Evolutionary conservation across 2,329 filamentous ascomycete genomes (phyloP).

Genomic region (Monilinia fructigena): DNA sequence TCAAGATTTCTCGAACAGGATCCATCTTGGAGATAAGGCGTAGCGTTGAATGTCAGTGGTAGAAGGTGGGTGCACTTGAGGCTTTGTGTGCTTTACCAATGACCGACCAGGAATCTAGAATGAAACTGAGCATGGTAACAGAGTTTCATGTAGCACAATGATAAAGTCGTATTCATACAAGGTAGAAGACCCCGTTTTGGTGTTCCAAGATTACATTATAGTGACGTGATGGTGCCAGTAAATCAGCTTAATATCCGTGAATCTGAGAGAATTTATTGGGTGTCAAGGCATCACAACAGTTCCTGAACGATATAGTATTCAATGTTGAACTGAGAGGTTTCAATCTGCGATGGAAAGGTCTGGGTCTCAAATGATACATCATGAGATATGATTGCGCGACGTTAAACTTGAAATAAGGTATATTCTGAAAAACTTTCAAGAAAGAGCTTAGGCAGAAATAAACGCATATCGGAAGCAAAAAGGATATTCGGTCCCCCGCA

Average conservation of each 20-base stretch:
- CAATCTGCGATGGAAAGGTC: no score
- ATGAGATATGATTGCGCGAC: background rate
- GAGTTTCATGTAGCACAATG: background rate
- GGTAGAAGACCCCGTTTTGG: background rate
- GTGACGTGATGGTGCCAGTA: background rate
- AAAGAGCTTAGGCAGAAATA: background rate
- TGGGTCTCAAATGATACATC: background rate
- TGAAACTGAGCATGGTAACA: background rate
- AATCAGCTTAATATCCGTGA: background rate
- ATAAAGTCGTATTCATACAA: background rate
- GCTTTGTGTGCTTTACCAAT: background rate
- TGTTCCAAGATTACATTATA: background rate
- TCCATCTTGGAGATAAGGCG: background rate
- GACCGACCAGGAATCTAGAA: background rate
- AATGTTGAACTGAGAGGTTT: background rate
- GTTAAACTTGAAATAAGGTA: no score
- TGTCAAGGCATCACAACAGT: background rate
- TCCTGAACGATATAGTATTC: background rate
- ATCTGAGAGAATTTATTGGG: background rate
- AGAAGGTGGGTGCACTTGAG: background rate
- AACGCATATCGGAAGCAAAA: background rate
- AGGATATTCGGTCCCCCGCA: background rate
- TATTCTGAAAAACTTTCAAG: background rate
- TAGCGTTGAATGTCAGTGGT: background rate
- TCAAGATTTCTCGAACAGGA: background rate